These are phyloP conservation scores for Hexamita inflata DNA, from an alignment of 208 protist genomes.

Conservation along the genomic window DNA sequence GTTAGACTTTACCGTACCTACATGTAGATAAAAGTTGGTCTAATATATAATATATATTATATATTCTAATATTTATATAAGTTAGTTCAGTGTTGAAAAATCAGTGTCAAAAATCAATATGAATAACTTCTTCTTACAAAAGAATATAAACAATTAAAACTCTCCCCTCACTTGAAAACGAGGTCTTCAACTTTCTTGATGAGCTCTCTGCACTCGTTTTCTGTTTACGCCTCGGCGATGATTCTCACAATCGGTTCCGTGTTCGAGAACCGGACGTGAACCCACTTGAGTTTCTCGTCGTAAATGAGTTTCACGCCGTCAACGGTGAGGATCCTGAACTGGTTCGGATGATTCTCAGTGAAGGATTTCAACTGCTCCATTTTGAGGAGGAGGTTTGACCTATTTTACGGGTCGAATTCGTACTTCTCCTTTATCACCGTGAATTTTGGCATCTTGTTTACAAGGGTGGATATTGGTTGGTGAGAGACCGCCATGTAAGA, in stretches of 20 bases:
- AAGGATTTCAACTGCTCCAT: conserved; percentile 30
- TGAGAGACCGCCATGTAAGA: conserved; percentile 31
- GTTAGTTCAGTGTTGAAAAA: too few species aligned
- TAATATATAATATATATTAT: too few species aligned
- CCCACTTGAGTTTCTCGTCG: conserved; percentile 45
- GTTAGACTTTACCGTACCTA: too few species aligned
- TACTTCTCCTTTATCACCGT: conserved; percentile 56
- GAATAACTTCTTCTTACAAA: too few species aligned
- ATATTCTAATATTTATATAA: too few species aligned
- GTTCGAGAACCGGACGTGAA: conserved; percentile 55
- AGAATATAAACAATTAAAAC: too few species aligned
- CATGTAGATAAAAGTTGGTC: too few species aligned
- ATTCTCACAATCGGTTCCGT: conserved; percentile 58
- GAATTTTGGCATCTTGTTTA: conserved; percentile 47
- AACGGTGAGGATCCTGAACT: conserved; percentile 34
- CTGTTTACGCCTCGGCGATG: conserved; percentile 42
- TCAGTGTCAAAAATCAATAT: too few species aligned
- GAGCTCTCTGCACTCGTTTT: not conserved
- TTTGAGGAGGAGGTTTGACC: conserved; percentile 39
- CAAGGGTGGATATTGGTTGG: conserved; percentile 12
- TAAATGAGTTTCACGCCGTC: conserved; percentile 53
- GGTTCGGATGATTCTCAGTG: not conserved
- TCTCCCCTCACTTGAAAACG: too few species aligned
- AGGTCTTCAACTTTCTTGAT: too few species aligned
- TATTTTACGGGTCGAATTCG: conserved; percentile 41